Percentiles rank a stretch among this genome's conserved stretches.
Evolutionary conservation across 2,329 filamentous ascomycete genomes (phyloP).

Genomic region (Alternaria novae-zelandiae): DNA sequence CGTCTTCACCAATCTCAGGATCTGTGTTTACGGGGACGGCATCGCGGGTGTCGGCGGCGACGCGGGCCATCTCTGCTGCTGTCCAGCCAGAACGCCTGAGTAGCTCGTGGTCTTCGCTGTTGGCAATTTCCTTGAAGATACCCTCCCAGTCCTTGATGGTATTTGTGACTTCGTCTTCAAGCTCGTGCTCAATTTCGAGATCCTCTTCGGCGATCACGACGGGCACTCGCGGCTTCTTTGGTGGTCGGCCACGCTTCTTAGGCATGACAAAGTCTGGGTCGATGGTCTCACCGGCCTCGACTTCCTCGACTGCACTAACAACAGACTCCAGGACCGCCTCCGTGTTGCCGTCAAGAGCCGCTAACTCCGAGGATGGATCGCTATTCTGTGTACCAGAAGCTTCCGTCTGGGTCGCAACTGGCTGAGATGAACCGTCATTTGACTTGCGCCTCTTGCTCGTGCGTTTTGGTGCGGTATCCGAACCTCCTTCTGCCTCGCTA

Average conservation of each 20-base stretch:
- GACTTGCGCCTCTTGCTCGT: slow-evolving; percentile 35
- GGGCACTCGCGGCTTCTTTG: slow-evolving; percentile 39
- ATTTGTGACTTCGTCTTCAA: slow-evolving; percentile 54
- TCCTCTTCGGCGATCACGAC: slow-evolving; percentile 53
- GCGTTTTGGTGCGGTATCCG: slow-evolving; percentile 16
- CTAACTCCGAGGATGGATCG: slow-evolving; percentile 17
- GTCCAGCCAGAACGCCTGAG: slow-evolving; percentile 34
- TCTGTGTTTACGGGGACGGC: slow-evolving; percentile 22
- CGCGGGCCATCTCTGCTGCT: slow-evolving; percentile 37
- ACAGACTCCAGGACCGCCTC: slow-evolving; percentile 30
- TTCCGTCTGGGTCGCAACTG: slow-evolving; percentile 8
- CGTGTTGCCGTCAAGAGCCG: slow-evolving; percentile 29
- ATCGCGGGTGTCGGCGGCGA: slow-evolving; percentile 33
- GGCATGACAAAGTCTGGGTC: slow-evolving; percentile 33
- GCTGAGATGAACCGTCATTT: slow-evolving; percentile 24
- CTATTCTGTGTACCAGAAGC: slow-evolving; percentile 7
- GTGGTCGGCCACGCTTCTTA: slow-evolving; percentile 48
- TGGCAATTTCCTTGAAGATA: slow-evolving; percentile 37
- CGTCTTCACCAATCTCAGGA: slow-evolving; percentile 74
- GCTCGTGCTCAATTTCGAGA: slow-evolving; percentile 54
- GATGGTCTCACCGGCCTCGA: slow-evolving; percentile 15
- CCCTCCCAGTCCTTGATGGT: slow-evolving; percentile 40
- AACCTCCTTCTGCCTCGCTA: slow-evolving; percentile 15
- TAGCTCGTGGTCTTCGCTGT: slow-evolving; percentile 38
- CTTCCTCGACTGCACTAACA: slow-evolving; percentile 26